Percentiles rank a stretch among this genome's conserved stretches.
Evolutionary conservation across 2,329 filamentous ascomycete species (phyloP).

Genomic region (Penicillium sp.): DNA sequence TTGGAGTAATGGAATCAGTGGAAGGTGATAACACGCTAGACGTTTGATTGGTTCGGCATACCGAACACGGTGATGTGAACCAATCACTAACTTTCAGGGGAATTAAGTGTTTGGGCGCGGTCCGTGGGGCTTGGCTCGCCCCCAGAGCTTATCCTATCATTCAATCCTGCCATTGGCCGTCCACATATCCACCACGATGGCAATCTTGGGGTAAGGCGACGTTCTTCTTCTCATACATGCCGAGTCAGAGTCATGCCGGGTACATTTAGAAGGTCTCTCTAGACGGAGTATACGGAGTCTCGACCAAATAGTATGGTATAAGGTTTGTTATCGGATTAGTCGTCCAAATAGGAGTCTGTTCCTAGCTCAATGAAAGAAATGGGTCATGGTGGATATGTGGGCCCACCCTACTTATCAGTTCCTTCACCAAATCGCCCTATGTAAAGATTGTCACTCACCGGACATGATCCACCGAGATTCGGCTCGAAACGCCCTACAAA

Average conservation of each 20-base stretch:
- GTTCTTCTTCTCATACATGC: background rate
- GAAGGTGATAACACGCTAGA: constrained; percentile 14
- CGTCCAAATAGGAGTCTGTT: background rate
- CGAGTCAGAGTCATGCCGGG: too few relatives aligned
- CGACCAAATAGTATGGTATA: background rate
- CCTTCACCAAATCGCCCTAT: constrained; percentile 21
- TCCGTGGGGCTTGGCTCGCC: constrained; percentile 1
- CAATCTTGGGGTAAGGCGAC: constrained; percentile 5
- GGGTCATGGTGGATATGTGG: constrained; percentile 13
- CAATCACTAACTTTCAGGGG: constrained; percentile 7
- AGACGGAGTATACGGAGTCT: too few relatives aligned
- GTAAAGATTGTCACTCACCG: constrained; percentile 16
- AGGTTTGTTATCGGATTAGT: background rate
- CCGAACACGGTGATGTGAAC: constrained; percentile 15
- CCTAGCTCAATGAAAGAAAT: background rate
- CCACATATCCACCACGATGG: background rate
- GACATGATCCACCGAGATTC: background rate
- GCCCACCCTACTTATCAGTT: constrained; percentile 15
- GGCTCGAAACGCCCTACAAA: background rate
- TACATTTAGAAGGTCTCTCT: too few relatives aligned
- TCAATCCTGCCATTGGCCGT: background rate
- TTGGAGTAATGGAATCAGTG: constrained; percentile 1
- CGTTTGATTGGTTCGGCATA: constrained; percentile 6
- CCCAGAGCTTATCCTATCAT: constrained; percentile 5
- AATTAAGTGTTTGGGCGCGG: background rate